These are phyloP conservation scores for Protomyces inouyei DNA, from an alignment of 1,139 yeast genomes.

Conservation along the genomic window DNA sequence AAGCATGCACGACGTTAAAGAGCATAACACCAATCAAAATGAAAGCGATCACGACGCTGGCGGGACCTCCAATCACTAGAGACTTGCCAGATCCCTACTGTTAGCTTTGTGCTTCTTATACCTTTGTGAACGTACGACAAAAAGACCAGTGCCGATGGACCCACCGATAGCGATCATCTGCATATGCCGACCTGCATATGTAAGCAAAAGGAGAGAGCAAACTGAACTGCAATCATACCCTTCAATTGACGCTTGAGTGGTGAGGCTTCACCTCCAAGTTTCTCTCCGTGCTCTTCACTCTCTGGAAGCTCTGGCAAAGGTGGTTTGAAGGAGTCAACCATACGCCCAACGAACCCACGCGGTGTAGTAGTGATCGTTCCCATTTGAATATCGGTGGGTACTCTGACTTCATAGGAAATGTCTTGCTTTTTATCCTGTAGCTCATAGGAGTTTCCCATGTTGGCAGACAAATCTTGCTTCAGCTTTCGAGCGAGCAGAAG, in stretches of 20 bases:
- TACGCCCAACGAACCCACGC: neutral
- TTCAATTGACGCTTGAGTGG: neutral
- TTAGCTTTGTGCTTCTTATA: constrained; percentile 39
- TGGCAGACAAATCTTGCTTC: too few relatives aligned
- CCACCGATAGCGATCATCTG: constrained; percentile 57
- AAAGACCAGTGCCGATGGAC: constrained; percentile 59
- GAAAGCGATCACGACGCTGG: constrained; percentile 57
- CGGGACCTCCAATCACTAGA: constrained; percentile 59
- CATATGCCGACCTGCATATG: neutral
- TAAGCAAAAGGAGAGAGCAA: too few relatives aligned
- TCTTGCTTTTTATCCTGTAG: too few relatives aligned
- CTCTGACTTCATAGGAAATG: too few relatives aligned
- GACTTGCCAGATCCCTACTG: constrained; percentile 64
- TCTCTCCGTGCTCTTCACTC: neutral
- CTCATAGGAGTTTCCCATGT: too few relatives aligned
- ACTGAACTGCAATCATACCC: neutral
- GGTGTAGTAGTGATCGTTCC: too few relatives aligned
- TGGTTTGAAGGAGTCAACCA: neutral
- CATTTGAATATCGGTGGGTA: too few relatives aligned
- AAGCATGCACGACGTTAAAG: constrained; percentile 53
- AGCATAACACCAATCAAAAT: constrained; percentile 44
- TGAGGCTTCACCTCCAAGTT: neutral
- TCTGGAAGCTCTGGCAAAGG: neutral
- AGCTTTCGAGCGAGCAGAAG: too few relatives aligned
- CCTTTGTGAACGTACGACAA: constrained; percentile 57